These are phyloP conservation scores for Incumbomyces delicatus DNA, from an alignment of 2,329 filamentous ascomycete genomes.

Conservation along the genomic window DNA sequence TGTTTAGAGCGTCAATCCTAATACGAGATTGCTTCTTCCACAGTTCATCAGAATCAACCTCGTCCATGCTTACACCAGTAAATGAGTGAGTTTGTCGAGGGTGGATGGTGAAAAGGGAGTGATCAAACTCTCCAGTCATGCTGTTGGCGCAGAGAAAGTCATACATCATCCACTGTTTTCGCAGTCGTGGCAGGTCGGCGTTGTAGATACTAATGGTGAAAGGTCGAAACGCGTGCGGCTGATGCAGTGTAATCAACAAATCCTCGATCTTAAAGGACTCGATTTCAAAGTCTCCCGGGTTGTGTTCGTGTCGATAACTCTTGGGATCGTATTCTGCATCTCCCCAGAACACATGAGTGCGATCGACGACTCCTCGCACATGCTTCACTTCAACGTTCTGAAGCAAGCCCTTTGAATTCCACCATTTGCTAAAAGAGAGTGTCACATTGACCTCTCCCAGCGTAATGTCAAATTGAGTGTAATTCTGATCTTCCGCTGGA, in stretches of 20 bases:
- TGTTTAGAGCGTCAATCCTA: constrained; percentile 84
- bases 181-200: constrained; percentile 81
- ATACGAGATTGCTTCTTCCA: constrained; percentile 97
- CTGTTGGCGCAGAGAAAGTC: constrained; percentile 92
- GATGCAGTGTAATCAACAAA: constrained; percentile 79
- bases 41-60: constrained; percentile 48
- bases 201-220: constrained; percentile 94
- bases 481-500: constrained; percentile 73
- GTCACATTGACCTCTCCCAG: constrained; percentile 95
- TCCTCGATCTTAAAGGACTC: constrained; percentile 96
- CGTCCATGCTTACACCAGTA: constrained; percentile 52
- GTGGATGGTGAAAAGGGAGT: constrained; percentile 94
- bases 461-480: constrained; percentile 93
- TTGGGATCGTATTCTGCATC: constrained; percentile 65
- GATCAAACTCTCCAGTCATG: constrained; percentile 91
- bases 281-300: constrained; percentile 91
- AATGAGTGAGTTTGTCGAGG: constrained; percentile 80
- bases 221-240: constrained; percentile 82
- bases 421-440: constrained; percentile 96
- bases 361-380: constrained; percentile 82
- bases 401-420: constrained; percentile 87
- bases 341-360: constrained; percentile 66
- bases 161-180: constrained; percentile 97
- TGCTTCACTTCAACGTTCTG: constrained; percentile 91
- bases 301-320: constrained; percentile 76